phyloP scores from a whole-genome alignment of 441 rosid species.

The Pelargonium australe region DNA sequence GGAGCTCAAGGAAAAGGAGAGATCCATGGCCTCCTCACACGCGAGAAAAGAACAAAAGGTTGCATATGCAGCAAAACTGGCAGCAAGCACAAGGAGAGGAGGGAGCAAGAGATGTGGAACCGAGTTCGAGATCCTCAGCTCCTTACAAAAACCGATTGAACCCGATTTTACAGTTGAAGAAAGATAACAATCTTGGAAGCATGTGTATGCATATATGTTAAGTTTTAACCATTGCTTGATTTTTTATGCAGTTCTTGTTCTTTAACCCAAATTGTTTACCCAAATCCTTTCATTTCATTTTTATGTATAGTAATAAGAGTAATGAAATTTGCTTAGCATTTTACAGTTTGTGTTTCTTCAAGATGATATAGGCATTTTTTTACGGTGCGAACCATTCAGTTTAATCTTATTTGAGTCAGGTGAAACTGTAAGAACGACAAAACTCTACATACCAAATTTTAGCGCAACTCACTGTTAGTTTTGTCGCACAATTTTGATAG shows the following conservation, averaged over 20 bases:
- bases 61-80: constrained; percentile 25
- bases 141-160: constrained; percentile 41
- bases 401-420: too few species aligned
- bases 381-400: too few species aligned
- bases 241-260: neutral
- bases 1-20: constrained; percentile 33
- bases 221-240: neutral
- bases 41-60: constrained; percentile 12
- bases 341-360: neutral
- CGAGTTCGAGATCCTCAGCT: constrained; percentile 18
- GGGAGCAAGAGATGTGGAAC: constrained; percentile 29
- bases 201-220: neutral
- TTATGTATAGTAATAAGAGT: neutral
- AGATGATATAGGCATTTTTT: too few species aligned
- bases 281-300: neutral
- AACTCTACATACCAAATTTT: too few species aligned
- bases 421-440: too few species aligned
- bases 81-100: constrained; percentile 32
- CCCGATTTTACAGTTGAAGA: constrained; percentile 40
- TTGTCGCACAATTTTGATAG: too few species aligned
- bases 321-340: neutral
- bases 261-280: neutral
- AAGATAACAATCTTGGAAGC: constrained; percentile 13
- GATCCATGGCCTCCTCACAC: neutral
- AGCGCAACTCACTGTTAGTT: too few species aligned